Evolutionary conservation across 108 stramenopile genomes (phyloP).

Genomic region (Skeletonema menzelii): DNA sequence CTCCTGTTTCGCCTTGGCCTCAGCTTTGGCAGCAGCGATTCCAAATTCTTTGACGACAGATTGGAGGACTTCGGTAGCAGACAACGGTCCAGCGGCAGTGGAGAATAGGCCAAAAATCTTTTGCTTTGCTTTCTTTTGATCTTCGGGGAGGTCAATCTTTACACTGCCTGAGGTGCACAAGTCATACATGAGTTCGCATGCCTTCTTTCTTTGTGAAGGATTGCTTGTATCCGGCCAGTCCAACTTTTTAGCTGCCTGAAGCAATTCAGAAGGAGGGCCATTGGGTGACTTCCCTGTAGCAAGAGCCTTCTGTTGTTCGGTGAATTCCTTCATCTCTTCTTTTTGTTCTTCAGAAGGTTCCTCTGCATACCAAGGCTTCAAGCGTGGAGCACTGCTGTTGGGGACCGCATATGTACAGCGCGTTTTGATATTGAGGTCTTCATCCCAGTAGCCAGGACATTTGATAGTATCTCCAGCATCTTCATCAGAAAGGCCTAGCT

Average conservation of each 20-base stretch:
- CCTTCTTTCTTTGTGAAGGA: slow-evolving; percentile 29
- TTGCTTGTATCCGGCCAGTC: slow-evolving; percentile 37
- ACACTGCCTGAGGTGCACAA: slow-evolving; percentile 36
- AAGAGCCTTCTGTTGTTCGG: slow-evolving; percentile 31
- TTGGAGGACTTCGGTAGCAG: slow-evolving; percentile 51
- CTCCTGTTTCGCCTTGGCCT: slow-evolving; percentile 39
- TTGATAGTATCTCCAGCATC: slow-evolving; percentile 41
- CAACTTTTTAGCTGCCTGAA: slow-evolving; percentile 41
- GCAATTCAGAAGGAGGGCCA: slow-evolving; percentile 27
- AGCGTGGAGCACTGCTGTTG: slow-evolving; percentile 12
- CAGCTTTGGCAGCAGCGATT: slow-evolving; percentile 50
- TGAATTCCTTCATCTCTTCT: slow-evolving; percentile 60
- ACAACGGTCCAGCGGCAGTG: not conserved
- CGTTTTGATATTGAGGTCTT: slow-evolving; percentile 36
- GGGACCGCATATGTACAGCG: slow-evolving; percentile 22
- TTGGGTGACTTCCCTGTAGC: slow-evolving; percentile 28
- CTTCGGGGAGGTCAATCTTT: slow-evolving; percentile 67
- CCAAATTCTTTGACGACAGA: slow-evolving; percentile 66
- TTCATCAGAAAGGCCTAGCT: slow-evolving; percentile 59
- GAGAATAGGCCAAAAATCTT: slow-evolving; percentile 1
- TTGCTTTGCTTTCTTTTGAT: slow-evolving; percentile 50
- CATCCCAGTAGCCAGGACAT: slow-evolving; percentile 73
- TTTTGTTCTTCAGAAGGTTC: slow-evolving; percentile 68
- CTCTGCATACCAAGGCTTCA: slow-evolving; percentile 45
- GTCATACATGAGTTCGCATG: slow-evolving; percentile 43